phyloP scores from a whole-genome alignment of 2,329 filamentous ascomycete genomes.

The Fulvia fulva region DNA sequence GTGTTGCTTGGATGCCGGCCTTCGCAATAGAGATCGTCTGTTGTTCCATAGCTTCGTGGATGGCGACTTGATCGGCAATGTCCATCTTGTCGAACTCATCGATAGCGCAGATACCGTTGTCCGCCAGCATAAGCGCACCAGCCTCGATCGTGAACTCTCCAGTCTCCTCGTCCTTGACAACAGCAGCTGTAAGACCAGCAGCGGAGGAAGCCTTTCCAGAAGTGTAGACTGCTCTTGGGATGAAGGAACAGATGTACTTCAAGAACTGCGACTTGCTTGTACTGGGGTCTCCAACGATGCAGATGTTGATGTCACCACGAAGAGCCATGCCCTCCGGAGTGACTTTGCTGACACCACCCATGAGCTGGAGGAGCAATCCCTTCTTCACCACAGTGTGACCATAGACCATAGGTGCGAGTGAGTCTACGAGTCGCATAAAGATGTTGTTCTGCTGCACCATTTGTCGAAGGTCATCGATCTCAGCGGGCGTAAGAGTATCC shows the following conservation, averaged over 20 bases:
- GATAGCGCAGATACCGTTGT: slow-evolving; percentile 96
- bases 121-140: slow-evolving; percentile 91
- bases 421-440: slow-evolving; percentile 87
- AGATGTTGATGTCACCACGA: slow-evolving; percentile 97
- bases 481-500: slow-evolving; percentile 75
- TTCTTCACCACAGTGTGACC: slow-evolving; percentile 98
- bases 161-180: slow-evolving; percentile 97
- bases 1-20: slow-evolving; percentile 93
- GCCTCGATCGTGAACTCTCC: slow-evolving; percentile 98
- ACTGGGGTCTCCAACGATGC: slow-evolving; percentile 93
- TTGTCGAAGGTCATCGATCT: slow-evolving; percentile 84
- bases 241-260: slow-evolving; percentile 94
- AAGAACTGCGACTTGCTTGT: slow-evolving; percentile 98
- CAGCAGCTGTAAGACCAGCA: slow-evolving; percentile 92
- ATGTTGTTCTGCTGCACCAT: slow-evolving; percentile 97
- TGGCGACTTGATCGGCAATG: slow-evolving; percentile 91
- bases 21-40: slow-evolving; percentile 99
- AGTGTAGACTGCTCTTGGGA: slow-evolving; percentile 95
- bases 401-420: slow-evolving; percentile 93
- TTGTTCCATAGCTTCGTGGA: slow-evolving; percentile 99
- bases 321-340: slow-evolving; percentile 94
- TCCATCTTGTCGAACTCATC: slow-evolving; percentile 99
- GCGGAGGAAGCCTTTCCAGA: slow-evolving; percentile 97
- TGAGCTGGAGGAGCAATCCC: slow-evolving; percentile 84
- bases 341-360: slow-evolving; percentile 90